These are phyloP conservation scores for Nepenthes alata DNA, from an alignment of 179 eudicot genomes.

Conservation along the genomic window DNA sequence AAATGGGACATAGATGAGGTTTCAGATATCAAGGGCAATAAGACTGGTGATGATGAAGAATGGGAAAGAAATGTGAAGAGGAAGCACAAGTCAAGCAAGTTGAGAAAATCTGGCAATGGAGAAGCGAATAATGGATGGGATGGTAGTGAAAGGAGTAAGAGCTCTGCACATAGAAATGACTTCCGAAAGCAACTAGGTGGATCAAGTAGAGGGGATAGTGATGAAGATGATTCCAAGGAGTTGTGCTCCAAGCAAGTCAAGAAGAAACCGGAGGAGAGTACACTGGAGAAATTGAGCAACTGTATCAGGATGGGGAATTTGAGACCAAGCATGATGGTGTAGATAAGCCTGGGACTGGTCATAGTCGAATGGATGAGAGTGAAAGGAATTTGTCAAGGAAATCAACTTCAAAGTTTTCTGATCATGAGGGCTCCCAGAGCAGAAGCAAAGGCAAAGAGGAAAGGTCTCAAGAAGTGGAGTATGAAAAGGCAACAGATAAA, in stretches of 20 bases:
- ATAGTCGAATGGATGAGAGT: conserved; percentile 36
- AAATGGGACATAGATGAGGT: conserved; percentile 34
- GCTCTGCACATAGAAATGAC: conserved; percentile 42
- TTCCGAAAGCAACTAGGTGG: conserved; percentile 46
- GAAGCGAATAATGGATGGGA: conserved; percentile 60
- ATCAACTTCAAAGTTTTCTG: conserved; percentile 33
- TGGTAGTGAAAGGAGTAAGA: conserved; percentile 46
- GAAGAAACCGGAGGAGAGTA: conserved; percentile 56
- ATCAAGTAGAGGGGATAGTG: conserved; percentile 44
- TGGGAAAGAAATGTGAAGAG: conserved; percentile 52
- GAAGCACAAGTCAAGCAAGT: conserved; percentile 49
- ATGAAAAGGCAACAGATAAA: conserved; percentile 36
- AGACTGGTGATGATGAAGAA: conserved; percentile 34
- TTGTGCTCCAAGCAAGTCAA: conserved; percentile 37
- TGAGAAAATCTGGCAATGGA: conserved; percentile 35
- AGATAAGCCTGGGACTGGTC: conserved; percentile 35
- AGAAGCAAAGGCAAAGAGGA: conserved; percentile 40
- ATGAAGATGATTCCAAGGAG: conserved; percentile 48
- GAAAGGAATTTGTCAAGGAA: conserved; percentile 38
- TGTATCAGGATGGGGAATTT: conserved; percentile 71
- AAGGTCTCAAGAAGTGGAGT: conserved; percentile 29
- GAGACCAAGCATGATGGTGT: conserved; percentile 48
- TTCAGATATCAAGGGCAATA: conserved; percentile 29
- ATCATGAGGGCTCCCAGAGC: conserved; percentile 39
- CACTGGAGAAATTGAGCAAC: conserved; percentile 64